Evolutionary conservation across 495 filamentous ascomycete species (phyloP).

Genomic region (Monascus purpureus): DNA sequence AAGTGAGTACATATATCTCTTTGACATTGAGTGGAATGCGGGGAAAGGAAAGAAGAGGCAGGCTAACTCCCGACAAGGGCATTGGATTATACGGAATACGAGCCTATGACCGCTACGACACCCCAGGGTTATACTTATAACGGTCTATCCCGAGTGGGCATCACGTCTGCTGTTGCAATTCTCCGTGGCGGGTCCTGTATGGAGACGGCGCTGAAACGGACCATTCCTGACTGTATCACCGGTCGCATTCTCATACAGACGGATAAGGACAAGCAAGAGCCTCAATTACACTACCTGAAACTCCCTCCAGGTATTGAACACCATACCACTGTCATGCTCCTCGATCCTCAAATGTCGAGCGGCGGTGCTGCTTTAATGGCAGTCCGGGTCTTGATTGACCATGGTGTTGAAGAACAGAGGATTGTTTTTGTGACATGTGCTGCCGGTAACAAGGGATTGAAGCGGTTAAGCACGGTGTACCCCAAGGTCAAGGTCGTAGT

Average conservation of each 20-base stretch:
- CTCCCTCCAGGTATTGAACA: slow-evolving; percentile 53
- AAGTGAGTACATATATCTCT: slow-evolving; percentile 33
- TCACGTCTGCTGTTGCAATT: slow-evolving; percentile 75
- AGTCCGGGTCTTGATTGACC: slow-evolving; percentile 82
- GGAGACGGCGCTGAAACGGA: slow-evolving; percentile 75
- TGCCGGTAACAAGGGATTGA: slow-evolving; percentile 67
- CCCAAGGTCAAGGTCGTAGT: slow-evolving; percentile 75
- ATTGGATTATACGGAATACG: slow-evolving; percentile 56
- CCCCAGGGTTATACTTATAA: slow-evolving; percentile 50
- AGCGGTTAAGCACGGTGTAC: slow-evolving; percentile 72
- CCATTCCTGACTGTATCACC: slow-evolving; percentile 81
- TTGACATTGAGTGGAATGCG: no score
- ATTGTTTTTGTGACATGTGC: slow-evolving; percentile 85
- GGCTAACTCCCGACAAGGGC: no score
- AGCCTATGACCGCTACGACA: slow-evolving; percentile 46
- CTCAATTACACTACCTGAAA: slow-evolving; percentile 78
- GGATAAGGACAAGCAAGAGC: slow-evolving; percentile 69
- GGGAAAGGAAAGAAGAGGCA: no score
- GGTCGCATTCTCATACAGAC: slow-evolving; percentile 86
- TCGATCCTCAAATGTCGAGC: slow-evolving; percentile 88
- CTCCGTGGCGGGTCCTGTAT: slow-evolving; percentile 75
- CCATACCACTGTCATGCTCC: slow-evolving; percentile 67
- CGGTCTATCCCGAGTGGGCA: slow-evolving; percentile 51
- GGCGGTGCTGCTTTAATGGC: slow-evolving; percentile 95
- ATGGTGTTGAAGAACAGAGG: slow-evolving; percentile 72